Conservation (phyloP, 805 yeast species). For the Alloascoidea africana region DNA sequence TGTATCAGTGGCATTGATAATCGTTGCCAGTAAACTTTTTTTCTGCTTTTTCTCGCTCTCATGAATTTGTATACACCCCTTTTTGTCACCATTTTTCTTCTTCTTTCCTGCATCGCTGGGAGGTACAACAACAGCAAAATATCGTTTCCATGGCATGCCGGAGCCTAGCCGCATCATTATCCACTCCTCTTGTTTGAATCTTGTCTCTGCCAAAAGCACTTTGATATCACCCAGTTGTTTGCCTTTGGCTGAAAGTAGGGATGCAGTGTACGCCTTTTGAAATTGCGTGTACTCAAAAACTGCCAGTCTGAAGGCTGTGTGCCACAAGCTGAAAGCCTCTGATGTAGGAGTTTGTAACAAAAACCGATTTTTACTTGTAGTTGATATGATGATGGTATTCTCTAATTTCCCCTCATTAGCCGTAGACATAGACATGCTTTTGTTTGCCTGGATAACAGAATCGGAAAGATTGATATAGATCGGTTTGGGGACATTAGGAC, state of each 20-base stretch:
- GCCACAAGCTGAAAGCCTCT: conserved; percentile 61
- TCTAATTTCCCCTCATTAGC: conserved; percentile 34
- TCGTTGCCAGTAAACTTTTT: conserved; percentile 53
- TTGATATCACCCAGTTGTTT: conserved; percentile 74
- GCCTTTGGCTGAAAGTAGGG: conserved; percentile 80
- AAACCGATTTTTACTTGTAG: conserved; percentile 82
- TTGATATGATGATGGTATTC: conserved; percentile 77
- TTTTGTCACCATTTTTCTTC: too few species aligned
- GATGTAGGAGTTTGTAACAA: conserved; percentile 61
- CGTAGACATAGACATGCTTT: too few species aligned
- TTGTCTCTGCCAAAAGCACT: conserved; percentile 70
- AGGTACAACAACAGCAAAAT: conserved; percentile 74
- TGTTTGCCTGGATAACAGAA: conserved; percentile 66
- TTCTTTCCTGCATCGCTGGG: conserved; percentile 19
- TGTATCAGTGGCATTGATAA: conserved; percentile 40
- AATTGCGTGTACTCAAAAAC: conserved; percentile 67
- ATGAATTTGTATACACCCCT: conserved; percentile 48
- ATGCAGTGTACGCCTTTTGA: conserved; percentile 96
- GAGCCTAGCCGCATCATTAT: conserved; percentile 87
- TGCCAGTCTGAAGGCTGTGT: conserved; percentile 67
- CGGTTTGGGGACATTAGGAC: conserved; percentile 48
- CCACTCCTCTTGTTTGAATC: conserved; percentile 87
- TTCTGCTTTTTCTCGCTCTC: conserved; percentile 54
- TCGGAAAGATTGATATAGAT: conserved; percentile 84
- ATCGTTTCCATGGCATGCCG: conserved; percentile 95